These are phyloP conservation scores for Xerocomus spinulosus DNA, from an alignment of 768 basidiomycete genomes.

Conservation along the genomic window DNA sequence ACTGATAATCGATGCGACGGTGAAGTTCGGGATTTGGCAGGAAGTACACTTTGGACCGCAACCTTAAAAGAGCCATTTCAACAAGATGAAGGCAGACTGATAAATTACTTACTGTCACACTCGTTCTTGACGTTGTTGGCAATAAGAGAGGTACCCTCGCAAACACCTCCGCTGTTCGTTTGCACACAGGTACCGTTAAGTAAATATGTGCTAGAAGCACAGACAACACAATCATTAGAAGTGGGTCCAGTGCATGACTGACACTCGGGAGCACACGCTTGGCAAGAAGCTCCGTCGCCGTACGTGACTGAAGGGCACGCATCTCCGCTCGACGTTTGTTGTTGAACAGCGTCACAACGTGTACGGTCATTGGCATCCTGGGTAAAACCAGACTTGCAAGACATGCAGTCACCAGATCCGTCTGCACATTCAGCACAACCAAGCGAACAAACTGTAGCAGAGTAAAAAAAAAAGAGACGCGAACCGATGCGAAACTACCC, in stretches of 20 bases:
- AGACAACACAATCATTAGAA: conserved; percentile 68
- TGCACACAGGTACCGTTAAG: conserved; percentile 70
- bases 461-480: neutral
- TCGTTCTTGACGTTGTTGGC: conserved; percentile 79
- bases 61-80: conserved; percentile 38
- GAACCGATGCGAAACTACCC: conserved; percentile 10
- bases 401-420: conserved; percentile 62
- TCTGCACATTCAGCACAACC: conserved; percentile 71
- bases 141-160: conserved; percentile 63
- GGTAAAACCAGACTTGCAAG: conserved; percentile 69
- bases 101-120: conserved; percentile 60
- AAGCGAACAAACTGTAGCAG: conserved; percentile 55
- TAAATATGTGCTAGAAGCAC: conserved; percentile 54
- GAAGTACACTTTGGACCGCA: conserved; percentile 81
- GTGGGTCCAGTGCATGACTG: conserved; percentile 64
- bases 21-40: conserved; percentile 74
- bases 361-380: conserved; percentile 62
- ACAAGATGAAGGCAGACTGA: neutral
- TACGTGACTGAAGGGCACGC: conserved; percentile 67
- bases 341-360: conserved; percentile 52
- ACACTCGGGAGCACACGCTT: conserved; percentile 60
- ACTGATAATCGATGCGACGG: conserved; percentile 55
- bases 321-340: conserved; percentile 48
- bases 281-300: conserved; percentile 50
- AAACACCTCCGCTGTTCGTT: conserved; percentile 64